phyloP scores from a whole-genome alignment of 345 rosid genomes.

The Kernera saxatilis region DNA sequence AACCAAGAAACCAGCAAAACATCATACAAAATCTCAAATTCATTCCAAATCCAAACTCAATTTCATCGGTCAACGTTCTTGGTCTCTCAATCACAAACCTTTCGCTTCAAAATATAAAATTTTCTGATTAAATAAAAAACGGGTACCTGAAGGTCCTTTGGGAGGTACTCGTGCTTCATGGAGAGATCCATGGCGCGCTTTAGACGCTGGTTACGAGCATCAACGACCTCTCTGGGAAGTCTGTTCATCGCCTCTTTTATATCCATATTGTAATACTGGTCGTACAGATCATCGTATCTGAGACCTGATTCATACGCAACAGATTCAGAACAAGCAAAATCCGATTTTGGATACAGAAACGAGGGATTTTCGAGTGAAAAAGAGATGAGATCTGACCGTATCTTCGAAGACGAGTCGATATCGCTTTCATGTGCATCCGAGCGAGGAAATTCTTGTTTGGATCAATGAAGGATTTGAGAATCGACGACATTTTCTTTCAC shows the following conservation, averaged over 20 bases:
- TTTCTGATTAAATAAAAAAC: neutral
- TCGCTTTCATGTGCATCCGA: slow-evolving; percentile 28
- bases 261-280: slow-evolving; percentile 72
- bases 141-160: slow-evolving; percentile 65
- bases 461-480: slow-evolving; percentile 26
- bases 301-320: slow-evolving; percentile 43
- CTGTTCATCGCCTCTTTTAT: slow-evolving; percentile 83
- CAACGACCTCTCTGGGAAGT: slow-evolving; percentile 78
- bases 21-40: neutral
- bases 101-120: neutral
- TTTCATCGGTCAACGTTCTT: neutral
- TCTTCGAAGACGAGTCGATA: slow-evolving; percentile 25
- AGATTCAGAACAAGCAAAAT: neutral
- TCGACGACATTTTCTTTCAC: slow-evolving; percentile 10
- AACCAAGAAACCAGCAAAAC: neutral
- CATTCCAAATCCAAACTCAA: neutral
- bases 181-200: slow-evolving; percentile 98
- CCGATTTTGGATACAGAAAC: neutral
- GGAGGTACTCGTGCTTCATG: slow-evolving; percentile 90
- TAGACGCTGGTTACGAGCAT: slow-evolving; percentile 91
- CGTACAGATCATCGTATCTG: slow-evolving; percentile 87
- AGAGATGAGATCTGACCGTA: slow-evolving; percentile 23
- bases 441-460: slow-evolving; percentile 30
- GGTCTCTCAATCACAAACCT: neutral
- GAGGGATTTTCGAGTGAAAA: slow-evolving; percentile 17